Evolutionary conservation across 164 flowering plant species (phyloP), one percentile per base, ranked within the genome.

Genomic region (Hamamelis virginiana): DNA sequence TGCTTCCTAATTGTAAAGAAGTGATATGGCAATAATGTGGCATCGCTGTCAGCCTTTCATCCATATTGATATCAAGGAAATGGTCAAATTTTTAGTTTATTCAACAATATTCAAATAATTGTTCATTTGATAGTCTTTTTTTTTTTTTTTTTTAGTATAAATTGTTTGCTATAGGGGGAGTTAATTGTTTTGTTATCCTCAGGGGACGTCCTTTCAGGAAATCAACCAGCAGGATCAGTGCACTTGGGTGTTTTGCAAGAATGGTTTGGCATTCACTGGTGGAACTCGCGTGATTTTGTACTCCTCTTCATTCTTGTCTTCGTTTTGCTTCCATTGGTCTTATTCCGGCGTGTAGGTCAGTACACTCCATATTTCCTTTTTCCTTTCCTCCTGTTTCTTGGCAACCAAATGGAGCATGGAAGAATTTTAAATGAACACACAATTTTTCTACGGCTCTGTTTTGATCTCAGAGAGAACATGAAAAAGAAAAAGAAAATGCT

Each of bases 181-280:
- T 22, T 63, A 14, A 13, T 21, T 63, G 26, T 14, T 45, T 44
- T 51, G 10, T 41, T 9, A 45, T 58, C 52, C 23, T 59, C 83
- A 92, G 99, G 92, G 58, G 98, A 96, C 76, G 99, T 93, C 6
- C 72, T 96, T 0, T 85, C 94, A 0, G 99, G 97, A 38, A 85
- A 69, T 43, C 44, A 69, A 44, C 66, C 82, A 0, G 86, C 63
- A 23, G 96, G 85, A 51, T 22, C 79, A 3, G 73, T 72, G 9
- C 96, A 93, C 55, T 60, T 83, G 65, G 99, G 98, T 0, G 80
- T 96, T 25, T 69, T 96, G 78, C 95, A 91, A 72, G 86, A 91
- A 81, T 91, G 95, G 97, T 91, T 89, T 64, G 99, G 99, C 4
- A 23, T 78, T 56, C 92, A 88, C 4, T 93, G 98, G 98, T 93